phyloP scores from a whole-genome alignment of 2,329 filamentous ascomycete genomes.

The Orbilia quercus region DNA sequence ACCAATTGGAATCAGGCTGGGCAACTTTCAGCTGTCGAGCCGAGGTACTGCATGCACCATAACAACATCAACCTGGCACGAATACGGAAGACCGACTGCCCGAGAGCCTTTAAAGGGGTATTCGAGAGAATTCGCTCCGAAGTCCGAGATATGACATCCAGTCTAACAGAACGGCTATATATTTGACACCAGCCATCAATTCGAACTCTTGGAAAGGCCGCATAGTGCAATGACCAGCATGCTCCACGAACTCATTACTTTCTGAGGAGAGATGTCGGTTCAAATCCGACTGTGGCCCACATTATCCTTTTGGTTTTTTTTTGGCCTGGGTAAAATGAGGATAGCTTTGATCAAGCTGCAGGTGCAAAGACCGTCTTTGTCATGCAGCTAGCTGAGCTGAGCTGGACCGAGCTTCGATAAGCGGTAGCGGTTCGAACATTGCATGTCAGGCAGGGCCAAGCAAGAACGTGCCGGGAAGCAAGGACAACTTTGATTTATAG shows the following conservation, averaged over 20 bases:
- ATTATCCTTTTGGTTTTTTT: conserved; percentile 12
- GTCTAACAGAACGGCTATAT: background rate
- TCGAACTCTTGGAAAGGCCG: conserved; percentile 19
- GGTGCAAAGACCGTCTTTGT: conserved; percentile 3
- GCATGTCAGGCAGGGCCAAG: background rate
- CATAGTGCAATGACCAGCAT: conserved; percentile 51
- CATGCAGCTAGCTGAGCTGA: conserved; percentile 8
- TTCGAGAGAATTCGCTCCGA: too few relatives aligned
- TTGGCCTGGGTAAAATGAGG: background rate
- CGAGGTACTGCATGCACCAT: conserved; percentile 22
- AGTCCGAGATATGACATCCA: too few relatives aligned
- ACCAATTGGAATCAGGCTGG: background rate
- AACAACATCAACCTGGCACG: background rate
- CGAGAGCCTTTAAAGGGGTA: too few relatives aligned
- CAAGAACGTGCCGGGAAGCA: background rate
- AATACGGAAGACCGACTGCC: background rate
- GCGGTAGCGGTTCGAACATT: conserved; percentile 6
- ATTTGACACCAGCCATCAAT: background rate
- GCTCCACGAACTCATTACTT: conserved; percentile 6
- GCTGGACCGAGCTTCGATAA: background rate
- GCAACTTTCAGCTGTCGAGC: conserved; percentile 7
- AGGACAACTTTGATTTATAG: background rate
- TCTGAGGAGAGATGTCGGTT: conserved; percentile 45
- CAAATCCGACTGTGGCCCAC: conserved; percentile 46
- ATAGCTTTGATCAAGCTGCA: conserved; percentile 9